phyloP scores from a whole-genome alignment of 805 yeast species.

The Pichia rugopelliculosa region DNA sequence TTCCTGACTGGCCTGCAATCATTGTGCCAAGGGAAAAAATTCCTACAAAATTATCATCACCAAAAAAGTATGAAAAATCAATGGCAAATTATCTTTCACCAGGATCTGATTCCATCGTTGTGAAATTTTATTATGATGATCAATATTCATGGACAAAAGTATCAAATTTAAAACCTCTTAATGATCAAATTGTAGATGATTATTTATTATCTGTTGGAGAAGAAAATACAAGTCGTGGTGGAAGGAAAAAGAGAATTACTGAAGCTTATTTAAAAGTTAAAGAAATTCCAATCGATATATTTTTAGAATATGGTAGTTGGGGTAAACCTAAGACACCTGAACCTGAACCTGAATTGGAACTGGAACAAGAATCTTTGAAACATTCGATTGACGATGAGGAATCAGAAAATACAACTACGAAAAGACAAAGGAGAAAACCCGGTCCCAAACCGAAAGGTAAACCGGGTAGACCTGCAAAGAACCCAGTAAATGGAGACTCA shows the following conservation, averaged over 20 bases:
- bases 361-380: slow-evolving; percentile 1
- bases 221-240: slow-evolving; percentile 20
- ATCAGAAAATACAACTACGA: background rate
- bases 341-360: slow-evolving; percentile 9
- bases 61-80: slow-evolving; percentile 32
- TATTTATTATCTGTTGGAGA: slow-evolving; percentile 24
- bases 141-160: slow-evolving; percentile 60
- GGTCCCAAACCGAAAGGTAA: slow-evolving; percentile 4
- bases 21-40: slow-evolving; percentile 53
- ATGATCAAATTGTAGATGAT: slow-evolving; percentile 33
- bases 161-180: slow-evolving; percentile 43
- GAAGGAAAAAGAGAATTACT: slow-evolving; percentile 21
- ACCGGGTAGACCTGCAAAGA: slow-evolving; percentile 5
- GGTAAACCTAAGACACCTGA: slow-evolving; percentile 31
- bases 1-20: slow-evolving; percentile 89
- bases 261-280: slow-evolving; percentile 26
- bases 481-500: slow-evolving; percentile 4
- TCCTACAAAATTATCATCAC: slow-evolving; percentile 53
- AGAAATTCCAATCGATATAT: slow-evolving; percentile 44
- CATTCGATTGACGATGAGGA: slow-evolving; percentile 3
- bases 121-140: slow-evolving; percentile 65
- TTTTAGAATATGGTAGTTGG: slow-evolving; percentile 34
- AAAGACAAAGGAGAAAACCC: slow-evolving; percentile 19
- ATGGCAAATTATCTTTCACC: slow-evolving; percentile 8
- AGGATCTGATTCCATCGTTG: slow-evolving; percentile 30